Evolutionary conservation across 768 basidiomycete species (phyloP).

Genomic region (Suillus discolor): DNA sequence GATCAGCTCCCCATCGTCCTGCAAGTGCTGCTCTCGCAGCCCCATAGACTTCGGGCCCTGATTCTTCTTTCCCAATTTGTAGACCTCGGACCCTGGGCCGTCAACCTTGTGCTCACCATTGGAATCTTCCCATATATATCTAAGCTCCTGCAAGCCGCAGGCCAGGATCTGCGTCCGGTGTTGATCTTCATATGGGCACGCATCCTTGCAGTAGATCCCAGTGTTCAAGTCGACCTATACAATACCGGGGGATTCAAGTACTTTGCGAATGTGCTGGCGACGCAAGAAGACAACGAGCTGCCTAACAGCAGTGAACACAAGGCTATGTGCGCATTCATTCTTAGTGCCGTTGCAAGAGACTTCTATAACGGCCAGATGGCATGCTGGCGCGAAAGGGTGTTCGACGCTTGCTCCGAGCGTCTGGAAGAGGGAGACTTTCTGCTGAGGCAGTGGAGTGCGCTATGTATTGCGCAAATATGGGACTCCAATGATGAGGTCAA

Average conservation of each 20-base stretch:
- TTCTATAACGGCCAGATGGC: constrained; percentile 86
- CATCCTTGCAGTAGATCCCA: constrained; percentile 93
- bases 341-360: constrained; percentile 87
- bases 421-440: constrained; percentile 91
- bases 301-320: constrained; percentile 95
- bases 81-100: constrained; percentile 98
- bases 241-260: constrained; percentile 83
- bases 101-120: constrained; percentile 92
- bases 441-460: constrained; percentile 89
- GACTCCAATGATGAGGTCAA: constrained; percentile 90
- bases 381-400: constrained; percentile 78
- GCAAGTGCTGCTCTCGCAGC: constrained; percentile 95
- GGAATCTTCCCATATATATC: constrained; percentile 99
- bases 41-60: constrained; percentile 91
- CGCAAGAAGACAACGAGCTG: constrained; percentile 68
- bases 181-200: constrained; percentile 99
- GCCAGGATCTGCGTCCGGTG: constrained; percentile 94
- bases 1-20: constrained; percentile 98
- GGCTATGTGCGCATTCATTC: constrained; percentile 98
- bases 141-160: constrained; percentile 92
- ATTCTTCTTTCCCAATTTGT: constrained; percentile 97
- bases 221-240: constrained; percentile 88
- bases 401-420: constrained; percentile 84
- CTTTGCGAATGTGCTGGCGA: constrained; percentile 76
- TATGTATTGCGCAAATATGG: constrained; percentile 97